Evolutionary conservation across 345 rosid species (phyloP), one percentile per base, ranked within the genome.

Genomic region (Dovyalis caffra): DNA sequence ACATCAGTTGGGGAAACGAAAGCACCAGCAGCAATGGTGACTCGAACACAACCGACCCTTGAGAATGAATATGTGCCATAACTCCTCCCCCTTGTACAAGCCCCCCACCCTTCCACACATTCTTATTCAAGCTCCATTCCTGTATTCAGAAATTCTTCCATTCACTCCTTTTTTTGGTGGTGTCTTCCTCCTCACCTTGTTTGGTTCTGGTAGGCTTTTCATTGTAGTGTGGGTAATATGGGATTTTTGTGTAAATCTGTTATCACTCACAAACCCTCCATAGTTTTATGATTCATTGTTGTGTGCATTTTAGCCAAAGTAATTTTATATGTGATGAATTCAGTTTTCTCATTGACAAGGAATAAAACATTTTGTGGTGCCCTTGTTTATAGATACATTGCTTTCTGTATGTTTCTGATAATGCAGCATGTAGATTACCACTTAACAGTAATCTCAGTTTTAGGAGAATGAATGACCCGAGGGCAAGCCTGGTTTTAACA

Each of bases 1-100:
- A 88, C 98, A 63, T 73, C 88, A 0, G 89, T 93, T 3, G 97
- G 99, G 21, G 88, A 90, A 56, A 85, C 97, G 6, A 93, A 86
- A 86, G 98, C 97, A 57, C 99, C 98, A 1, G 85, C 91, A 0
- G 97, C 97, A 64, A 83, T 74, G 21, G 89, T 89, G 4, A 95
- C 97, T 4, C 85, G 99, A 40, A 95, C 99, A 25, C 99, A 88
- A 73, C 99, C 99, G 0, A 83, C 80, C 37, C 95, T 95, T 21
- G 98, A 95, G 84, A 87, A 62, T 9, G 99, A 95, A 87, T 95
- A 95, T 67, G 96, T 89, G 64, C 85, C 95, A 23, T 90, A 79
- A 79, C 61, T 28, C 75, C 45, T 58, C 2, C 35, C 53, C 40
- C 60, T 51, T 62, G 65, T 77, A 77, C 86, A 85, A 83, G 83